Conservation (phyloP, 2,329 filamentous ascomycete species). For the Beauveria sp. region DNA sequence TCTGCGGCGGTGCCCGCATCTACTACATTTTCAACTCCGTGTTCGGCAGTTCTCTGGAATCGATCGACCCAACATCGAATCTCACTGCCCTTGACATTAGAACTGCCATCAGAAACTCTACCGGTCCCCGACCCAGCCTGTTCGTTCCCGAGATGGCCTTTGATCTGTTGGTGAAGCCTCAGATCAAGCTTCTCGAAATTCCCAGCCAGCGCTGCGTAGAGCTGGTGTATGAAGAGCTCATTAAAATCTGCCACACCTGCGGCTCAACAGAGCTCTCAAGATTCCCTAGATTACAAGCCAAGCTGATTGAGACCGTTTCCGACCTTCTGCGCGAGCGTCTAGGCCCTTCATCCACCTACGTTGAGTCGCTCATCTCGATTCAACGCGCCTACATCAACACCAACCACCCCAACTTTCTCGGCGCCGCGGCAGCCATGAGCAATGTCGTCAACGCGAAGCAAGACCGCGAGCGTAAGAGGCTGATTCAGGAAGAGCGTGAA, state of each 20-base stretch:
- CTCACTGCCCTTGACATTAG: slow-evolving; percentile 90
- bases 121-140: slow-evolving; percentile 85
- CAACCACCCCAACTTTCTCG: slow-evolving; percentile 97
- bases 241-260: slow-evolving; percentile 99
- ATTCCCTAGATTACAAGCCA: slow-evolving; percentile 88
- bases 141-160: slow-evolving; percentile 98
- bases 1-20: slow-evolving; percentile 88
- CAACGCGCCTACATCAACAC: slow-evolving; percentile 99
- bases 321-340: slow-evolving; percentile 88
- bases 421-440: slow-evolving; percentile 93
- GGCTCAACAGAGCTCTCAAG: slow-evolving; percentile 88
- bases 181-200: slow-evolving; percentile 93
- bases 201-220: slow-evolving; percentile 96
- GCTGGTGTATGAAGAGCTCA: slow-evolving; percentile 95
- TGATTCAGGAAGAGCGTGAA: slow-evolving; percentile 76
- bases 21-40: slow-evolving; percentile 99
- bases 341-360: slow-evolving; percentile 81
- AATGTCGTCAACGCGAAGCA: slow-evolving; percentile 93
- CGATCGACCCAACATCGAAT: slow-evolving; percentile 93
- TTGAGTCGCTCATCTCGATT: slow-evolving; percentile 94
- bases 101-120: slow-evolving; percentile 96
- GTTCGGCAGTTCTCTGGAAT: slow-evolving; percentile 91
- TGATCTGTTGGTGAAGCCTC: slow-evolving; percentile 93
- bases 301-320: slow-evolving; percentile 96
- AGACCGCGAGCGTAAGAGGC: slow-evolving; percentile 78